Evolutionary conservation across 345 rosid genomes (phyloP).

Genomic region (Melaleuca quinquenervia): DNA sequence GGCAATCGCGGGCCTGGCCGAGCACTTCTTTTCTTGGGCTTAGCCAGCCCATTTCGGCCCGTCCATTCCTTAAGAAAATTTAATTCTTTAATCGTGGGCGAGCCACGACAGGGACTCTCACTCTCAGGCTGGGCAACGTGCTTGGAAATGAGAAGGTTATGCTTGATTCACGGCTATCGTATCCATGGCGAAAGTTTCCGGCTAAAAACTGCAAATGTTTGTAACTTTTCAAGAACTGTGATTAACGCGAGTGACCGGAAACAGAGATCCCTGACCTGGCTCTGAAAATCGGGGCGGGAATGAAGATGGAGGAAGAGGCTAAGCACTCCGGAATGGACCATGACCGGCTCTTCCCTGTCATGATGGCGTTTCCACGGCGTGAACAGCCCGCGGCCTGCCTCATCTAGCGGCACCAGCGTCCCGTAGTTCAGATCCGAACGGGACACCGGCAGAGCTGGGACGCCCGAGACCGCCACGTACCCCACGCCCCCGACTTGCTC

Average conservation of each 20-base stretch:
- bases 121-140: too few species aligned
- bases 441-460: slow-evolving; percentile 3
- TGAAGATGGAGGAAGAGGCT: slow-evolving; percentile 22
- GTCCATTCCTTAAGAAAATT: too few species aligned
- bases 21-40: too few species aligned
- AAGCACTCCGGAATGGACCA: slow-evolving; percentile 38
- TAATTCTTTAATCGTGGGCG: too few species aligned
- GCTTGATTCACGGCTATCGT: neutral
- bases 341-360: slow-evolving; percentile 29
- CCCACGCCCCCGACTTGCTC: slow-evolving; percentile 22
- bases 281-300: slow-evolving; percentile 4
- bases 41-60: too few species aligned
- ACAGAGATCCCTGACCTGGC: slow-evolving; percentile 29
- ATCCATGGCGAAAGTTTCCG: neutral
- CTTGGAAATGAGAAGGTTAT: too few species aligned
- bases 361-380: slow-evolving; percentile 8
- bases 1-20: too few species aligned
- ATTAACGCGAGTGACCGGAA: neutral
- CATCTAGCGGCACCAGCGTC: neutral
- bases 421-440: neutral
- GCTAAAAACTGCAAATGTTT: neutral
- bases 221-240: neutral
- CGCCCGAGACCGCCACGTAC: slow-evolving; percentile 42
- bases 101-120: neutral
- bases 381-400: slow-evolving; percentile 11